A percentile compares a stretch with the other conserved stretches of the same genome.
phyloP scores from a whole-genome alignment of 2,329 filamentous ascomycete genomes.

The Arachnopeziza araneosa region DNA sequence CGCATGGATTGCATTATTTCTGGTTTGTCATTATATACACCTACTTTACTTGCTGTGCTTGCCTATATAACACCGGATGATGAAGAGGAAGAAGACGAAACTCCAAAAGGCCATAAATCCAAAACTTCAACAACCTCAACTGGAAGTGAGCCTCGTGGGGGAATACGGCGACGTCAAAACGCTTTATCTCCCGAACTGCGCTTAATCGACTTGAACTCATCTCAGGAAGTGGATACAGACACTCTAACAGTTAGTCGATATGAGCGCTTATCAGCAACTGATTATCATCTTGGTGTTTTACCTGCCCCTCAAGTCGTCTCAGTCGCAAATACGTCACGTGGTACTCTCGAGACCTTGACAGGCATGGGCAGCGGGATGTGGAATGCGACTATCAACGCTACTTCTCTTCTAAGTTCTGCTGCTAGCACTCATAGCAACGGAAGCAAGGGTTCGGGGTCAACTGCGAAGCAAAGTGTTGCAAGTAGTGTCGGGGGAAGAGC shows the following conservation, averaged over 20 bases:
- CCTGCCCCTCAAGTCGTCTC: slow-evolving; percentile 68
- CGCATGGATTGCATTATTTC: slow-evolving; percentile 98
- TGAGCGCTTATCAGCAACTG: slow-evolving; percentile 77
- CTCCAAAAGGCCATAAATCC: slow-evolving; percentile 32
- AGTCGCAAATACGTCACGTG: slow-evolving; percentile 55
- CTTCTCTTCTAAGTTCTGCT: slow-evolving; percentile 77
- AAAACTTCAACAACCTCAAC: slow-evolving; percentile 41
- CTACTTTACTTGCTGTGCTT: slow-evolving; percentile 82
- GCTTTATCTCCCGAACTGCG: slow-evolving; percentile 83
- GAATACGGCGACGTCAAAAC: slow-evolving; percentile 66
- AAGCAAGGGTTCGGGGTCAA: slow-evolving; percentile 51
- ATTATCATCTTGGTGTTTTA: slow-evolving; percentile 85
- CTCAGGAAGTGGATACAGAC: slow-evolving; percentile 80
- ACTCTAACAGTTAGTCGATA: slow-evolving; percentile 80
- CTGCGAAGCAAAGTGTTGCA: slow-evolving; percentile 41
- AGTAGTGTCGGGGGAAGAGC: slow-evolving; percentile 20
- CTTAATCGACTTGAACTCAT: slow-evolving; percentile 81
- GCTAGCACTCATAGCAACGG: slow-evolving; percentile 65
- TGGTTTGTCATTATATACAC: slow-evolving; percentile 93
- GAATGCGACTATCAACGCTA: slow-evolving; percentile 86
- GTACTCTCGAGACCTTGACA: slow-evolving; percentile 71
- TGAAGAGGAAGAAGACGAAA: slow-evolving; percentile 37
- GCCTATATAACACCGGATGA: slow-evolving; percentile 77
- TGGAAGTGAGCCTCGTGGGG: slow-evolving; percentile 56
- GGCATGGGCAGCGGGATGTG: slow-evolving; percentile 72